Evolutionary conservation across 352 stramenopile species (phyloP), one percentile per base, ranked within the genome.

Genomic region (Pythium aphanidermatum): DNA sequence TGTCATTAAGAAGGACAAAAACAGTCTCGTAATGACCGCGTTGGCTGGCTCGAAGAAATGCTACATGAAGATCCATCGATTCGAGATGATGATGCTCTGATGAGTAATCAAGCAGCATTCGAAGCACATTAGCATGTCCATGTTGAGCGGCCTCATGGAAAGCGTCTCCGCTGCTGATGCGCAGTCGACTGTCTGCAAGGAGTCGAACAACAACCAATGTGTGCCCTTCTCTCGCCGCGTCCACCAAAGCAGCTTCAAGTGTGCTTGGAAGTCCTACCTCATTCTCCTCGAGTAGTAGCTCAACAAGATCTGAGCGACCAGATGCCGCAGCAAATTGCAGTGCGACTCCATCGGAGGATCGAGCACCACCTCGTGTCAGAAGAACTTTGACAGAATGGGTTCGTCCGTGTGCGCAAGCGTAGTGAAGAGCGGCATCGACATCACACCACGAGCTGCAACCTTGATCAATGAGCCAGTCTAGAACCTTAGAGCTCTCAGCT

Each of bases 391-490:
- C 48, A 13, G 47, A 26, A 6, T 30, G 20, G 3, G 28, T 13
- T 1, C 48, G 55, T 12, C 55, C 55, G 20, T 63, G 40, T 2
- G 47, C 46, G 32, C 55, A 63, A 24, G 55, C 55, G 30, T 63
- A 57, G n/a, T 58, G 46, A 10, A 63, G 47, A 5, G 55, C 54
- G 5, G 54, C 54, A 13, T 62, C 54, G 2, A 56, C 2, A 12
- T 62, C 54, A 20, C 48, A 62, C 10, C 23, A 2, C 0, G 16
- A 35, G 12, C 34, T 8, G 13, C 29, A 25, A 0, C 13, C 30
- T 9, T 24, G 16, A 12, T 52, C 28, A 3, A 11, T 35, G 5
- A 62, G 23, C 46, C 46, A 56, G 5, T 34, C 21, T 14, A 62
- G 29, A 11, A 62, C 54, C 2, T 16, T 30, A 9, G 31, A 37